Conservation (phyloP, 257 asterid species). For the Solanum arcanum region DNA sequence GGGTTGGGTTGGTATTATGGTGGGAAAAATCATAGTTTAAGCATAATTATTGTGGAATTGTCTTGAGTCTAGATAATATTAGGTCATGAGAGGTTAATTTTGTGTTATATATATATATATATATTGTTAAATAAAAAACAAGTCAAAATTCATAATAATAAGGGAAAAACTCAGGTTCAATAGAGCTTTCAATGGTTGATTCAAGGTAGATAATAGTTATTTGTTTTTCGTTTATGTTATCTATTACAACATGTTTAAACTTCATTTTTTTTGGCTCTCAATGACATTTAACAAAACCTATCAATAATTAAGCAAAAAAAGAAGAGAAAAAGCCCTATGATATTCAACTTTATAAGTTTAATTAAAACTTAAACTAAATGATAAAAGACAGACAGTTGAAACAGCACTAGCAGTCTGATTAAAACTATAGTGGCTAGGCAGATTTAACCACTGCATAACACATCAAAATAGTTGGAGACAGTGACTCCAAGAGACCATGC, state of each 20-base stretch:
- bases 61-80: neutral
- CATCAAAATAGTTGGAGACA: neutral
- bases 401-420: constrained; percentile 2
- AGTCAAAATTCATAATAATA: neutral
- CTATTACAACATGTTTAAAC: too few relatives aligned
- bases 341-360: too few relatives aligned
- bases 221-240: neutral
- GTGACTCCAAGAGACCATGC: constrained; percentile 34
- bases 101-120: too few relatives aligned
- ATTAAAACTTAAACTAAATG: too few relatives aligned
- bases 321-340: neutral
- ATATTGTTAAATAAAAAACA: too few relatives aligned
- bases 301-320: neutral
- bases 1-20: too few relatives aligned
- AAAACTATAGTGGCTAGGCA: neutral
- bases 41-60: too few relatives aligned
- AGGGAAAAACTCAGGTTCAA: too few relatives aligned
- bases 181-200: neutral
- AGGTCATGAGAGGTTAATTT: neutral
- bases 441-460: neutral
- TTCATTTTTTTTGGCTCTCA: neutral
- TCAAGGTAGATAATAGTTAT: too few relatives aligned
- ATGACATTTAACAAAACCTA: neutral
- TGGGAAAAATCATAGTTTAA: too few relatives aligned
- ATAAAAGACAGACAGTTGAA: constrained; percentile 14